These are phyloP conservation scores for Vigna nakashimae DNA, from an alignment of 306 rosid genomes.

Conservation along the genomic window DNA sequence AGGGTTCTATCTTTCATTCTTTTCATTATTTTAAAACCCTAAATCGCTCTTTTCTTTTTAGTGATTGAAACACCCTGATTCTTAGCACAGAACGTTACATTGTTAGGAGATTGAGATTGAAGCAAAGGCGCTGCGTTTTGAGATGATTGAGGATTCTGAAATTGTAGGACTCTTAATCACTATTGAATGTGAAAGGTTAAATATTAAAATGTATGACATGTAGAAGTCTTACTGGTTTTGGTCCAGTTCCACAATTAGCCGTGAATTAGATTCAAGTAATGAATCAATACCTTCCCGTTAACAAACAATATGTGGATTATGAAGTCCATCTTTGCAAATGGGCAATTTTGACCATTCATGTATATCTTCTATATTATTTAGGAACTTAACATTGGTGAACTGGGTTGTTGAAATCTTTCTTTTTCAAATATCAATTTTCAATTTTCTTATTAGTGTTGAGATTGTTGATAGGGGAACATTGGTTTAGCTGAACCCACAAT, in stretches of 20 bases:
- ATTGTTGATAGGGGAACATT: too few relatives aligned
- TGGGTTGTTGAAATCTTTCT: slow-evolving; percentile 20
- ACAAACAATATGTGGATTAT: slow-evolving; percentile 34
- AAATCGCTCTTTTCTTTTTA: too few relatives aligned
- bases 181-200: background rate
- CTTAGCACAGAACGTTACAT: too few relatives aligned
- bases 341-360: slow-evolving; percentile 39
- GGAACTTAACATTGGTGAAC: slow-evolving; percentile 25
- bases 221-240: slow-evolving; percentile 38
- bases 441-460: background rate
- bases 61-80: too few relatives aligned
- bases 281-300: slow-evolving; percentile 24
- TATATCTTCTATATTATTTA: background rate
- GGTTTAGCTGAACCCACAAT: too few relatives aligned
- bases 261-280: slow-evolving; percentile 23
- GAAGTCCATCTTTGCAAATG: slow-evolving; percentile 22
- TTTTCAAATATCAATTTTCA: slow-evolving; percentile 13
- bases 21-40: too few relatives aligned
- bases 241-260: slow-evolving; percentile 26
- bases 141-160: too few relatives aligned
- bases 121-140: too few relatives aligned
- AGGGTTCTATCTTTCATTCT: too few relatives aligned
- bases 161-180: too few relatives aligned
- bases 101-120: too few relatives aligned
- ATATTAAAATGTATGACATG: slow-evolving; percentile 22